Base-by-base conservation (phyloP, 2,329 filamentous ascomycete species). In the Arthrobotrys conoides region DNA sequence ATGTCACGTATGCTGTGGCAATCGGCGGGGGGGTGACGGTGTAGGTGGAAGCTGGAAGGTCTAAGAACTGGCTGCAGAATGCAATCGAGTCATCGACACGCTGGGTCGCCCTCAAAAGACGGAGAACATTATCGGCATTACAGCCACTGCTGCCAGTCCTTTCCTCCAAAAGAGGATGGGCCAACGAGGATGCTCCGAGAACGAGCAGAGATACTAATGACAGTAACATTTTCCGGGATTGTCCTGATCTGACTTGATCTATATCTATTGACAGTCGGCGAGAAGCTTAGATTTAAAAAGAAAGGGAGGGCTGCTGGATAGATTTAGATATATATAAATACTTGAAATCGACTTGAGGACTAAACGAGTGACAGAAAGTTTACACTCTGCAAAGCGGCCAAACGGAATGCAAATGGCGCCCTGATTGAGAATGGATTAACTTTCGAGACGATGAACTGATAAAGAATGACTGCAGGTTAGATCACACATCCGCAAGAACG, bases 401-500 rank as follows among this genome's bases (percentile, higher is more conserved):
- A 64, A 64, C 30, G 46, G 64, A 64, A 49, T 51, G 22, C 48
- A 51, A 51, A 51, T 49, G 69, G 24, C 24, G 46, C 49, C 66
- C 24, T n/a, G 41, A 65, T 36, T 36, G 70, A 36, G 57, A 61
- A 22, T 20, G 12, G 44, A 16, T 46, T 14, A 64, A 36, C 44
- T 41, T 66, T 71, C 57, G 55, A 75, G 55, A 65, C 51, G 55
- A 72, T 71, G 46, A 49, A 68, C 24, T 24, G 53, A 65, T 61
- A 77, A 77, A 66, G 72, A 77, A 53, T 51, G 67, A 77, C 72
- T 77, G 66, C 18, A 77, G 66, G 72, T 77, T 49, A 77, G 72
- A 66, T 77, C 67, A 53, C 57, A 38, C 48, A 70, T 77, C 66
- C 30, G 61, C 49, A 46, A 63, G 36, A 49, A 59, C 14, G 24